Conservation (phyloP, 2,329 filamentous ascomycete species). For the Neofusicoccum ribis region DNA sequence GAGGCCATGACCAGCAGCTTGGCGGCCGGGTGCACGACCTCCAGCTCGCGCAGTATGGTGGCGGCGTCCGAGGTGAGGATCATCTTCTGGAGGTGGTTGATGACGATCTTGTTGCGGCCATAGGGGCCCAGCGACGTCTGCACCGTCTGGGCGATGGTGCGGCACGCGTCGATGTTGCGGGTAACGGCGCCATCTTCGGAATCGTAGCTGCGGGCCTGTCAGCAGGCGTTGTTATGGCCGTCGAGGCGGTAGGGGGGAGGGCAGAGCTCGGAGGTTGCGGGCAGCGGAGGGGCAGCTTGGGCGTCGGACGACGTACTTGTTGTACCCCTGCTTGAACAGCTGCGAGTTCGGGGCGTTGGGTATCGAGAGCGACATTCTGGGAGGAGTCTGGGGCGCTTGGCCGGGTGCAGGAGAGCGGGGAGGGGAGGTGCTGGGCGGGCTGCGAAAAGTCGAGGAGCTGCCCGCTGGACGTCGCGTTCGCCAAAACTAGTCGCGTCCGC, state of each 20-base stretch:
- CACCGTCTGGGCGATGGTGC: conserved; percentile 91
- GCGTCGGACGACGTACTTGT: conserved; percentile 65
- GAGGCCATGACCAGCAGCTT: conserved; percentile 98
- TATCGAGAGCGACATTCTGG: conserved; percentile 89
- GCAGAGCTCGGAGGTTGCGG: conserved; percentile 21
- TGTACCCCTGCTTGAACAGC: conserved; percentile 95
- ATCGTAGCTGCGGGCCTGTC: conserved; percentile 72
- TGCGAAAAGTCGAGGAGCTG: conserved; percentile 19
- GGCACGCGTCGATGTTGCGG: conserved; percentile 97
- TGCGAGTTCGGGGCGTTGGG: conserved; percentile 89
- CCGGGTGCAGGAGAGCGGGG: background rate
- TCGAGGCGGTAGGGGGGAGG: background rate
- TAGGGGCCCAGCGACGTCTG: conserved; percentile 96
- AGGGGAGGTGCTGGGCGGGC: background rate
- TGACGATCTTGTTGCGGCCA: conserved; percentile 98
- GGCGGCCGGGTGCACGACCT: conserved; percentile 96
- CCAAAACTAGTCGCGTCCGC: conserved; percentile 14
- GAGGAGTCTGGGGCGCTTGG: background rate
- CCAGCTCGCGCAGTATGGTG: conserved; percentile 94
- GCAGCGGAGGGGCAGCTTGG: conserved; percentile 24
- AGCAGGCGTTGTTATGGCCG: conserved; percentile 31
- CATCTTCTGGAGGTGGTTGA: conserved; percentile 99
- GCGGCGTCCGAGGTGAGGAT: conserved; percentile 97
- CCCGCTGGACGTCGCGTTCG: conserved; percentile 14
- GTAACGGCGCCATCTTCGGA: conserved; percentile 98